Base-by-base conservation (phyloP, 2,329 filamentous ascomycete species). In the Paracorniculantispora psalliotae region DNA sequence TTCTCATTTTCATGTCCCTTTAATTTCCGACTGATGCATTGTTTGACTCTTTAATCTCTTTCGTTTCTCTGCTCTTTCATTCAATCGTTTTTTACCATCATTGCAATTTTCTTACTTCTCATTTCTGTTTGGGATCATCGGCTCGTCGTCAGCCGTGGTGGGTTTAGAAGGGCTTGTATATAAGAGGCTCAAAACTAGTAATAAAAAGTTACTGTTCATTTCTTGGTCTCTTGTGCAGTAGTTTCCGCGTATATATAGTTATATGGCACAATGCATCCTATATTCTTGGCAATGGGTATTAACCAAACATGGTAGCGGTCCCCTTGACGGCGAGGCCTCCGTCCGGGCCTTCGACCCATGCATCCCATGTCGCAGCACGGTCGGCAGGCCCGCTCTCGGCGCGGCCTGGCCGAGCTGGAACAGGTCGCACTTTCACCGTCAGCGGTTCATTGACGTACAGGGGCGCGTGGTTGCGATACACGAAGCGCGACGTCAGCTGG, bases 381-480 rank as follows among this genome's bases (percentile, higher is more conserved):
- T 66, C 73, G n/a, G 33, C 33, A 37, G 33, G 33, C 3, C 23
- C 73, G 67, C 59, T 70, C 72, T 65, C 73, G 17, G 72, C 72
- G 1, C 52, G 46, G 13, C 63, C 65, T 12, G 68, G 75, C 59
- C 55, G 55, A 19, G 35, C 28, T n/a, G 48, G 26, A 1, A 58
- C 47, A 33, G 72, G 77, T 62, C 82, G 80, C 15, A 88, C 81
- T 66, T 90, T 93, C 4, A 97, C 79, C 30, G 73, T 84, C 73
- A 96, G 78, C 53, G 81, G 72, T 71, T 94, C 88, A 46, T 82
- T 79, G 30, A 86, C 90, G 70, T 91, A 96, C 21, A 97, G 75
- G 15, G 93, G 92, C 10, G 88, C 84, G 26, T 96, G 72, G 70
- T 97, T 96, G 52, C 85, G 83, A 72, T 97, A 97, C 56, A 88